Percentiles rank a stretch among this genome's conserved stretches.
Evolutionary conservation across 1,284 basidiomycete genomes (phyloP).

Genomic region (Leccinum griseonigrum): DNA sequence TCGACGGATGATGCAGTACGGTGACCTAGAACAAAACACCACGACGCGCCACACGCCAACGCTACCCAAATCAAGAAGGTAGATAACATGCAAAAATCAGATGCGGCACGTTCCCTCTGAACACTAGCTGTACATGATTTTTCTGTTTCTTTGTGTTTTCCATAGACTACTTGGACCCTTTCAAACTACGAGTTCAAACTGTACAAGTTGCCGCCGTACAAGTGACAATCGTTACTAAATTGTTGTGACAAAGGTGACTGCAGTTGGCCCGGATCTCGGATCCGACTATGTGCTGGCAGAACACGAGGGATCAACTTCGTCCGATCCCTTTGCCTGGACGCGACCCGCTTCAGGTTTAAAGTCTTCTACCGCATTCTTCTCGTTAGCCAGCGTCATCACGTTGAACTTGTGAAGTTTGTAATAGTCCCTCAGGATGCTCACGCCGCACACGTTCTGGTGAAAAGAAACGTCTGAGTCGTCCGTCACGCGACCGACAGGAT

Average conservation of each 20-base stretch:
- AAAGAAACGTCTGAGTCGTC: slow-evolving; percentile 1
- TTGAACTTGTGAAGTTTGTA: slow-evolving; percentile 71
- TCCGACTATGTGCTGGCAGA: not conserved
- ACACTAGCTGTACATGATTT: not conserved
- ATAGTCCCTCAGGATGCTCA: slow-evolving; percentile 70
- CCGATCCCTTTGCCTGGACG: slow-evolving; percentile 19
- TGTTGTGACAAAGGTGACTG: not conserved
- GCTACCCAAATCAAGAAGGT: slow-evolving; percentile 12
- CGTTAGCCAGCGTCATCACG: slow-evolving; percentile 61
- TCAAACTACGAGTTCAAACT: not conserved
- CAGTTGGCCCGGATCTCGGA: not conserved
- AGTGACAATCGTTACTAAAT: not conserved
- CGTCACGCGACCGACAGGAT: slow-evolving; percentile 1
- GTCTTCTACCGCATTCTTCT: slow-evolving; percentile 28
- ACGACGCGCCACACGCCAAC: not conserved
- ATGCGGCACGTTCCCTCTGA: too few relatives aligned
- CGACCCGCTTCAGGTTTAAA: slow-evolving; percentile 29
- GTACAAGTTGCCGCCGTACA: too few relatives aligned
- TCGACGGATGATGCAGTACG: not conserved
- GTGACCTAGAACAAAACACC: not conserved
- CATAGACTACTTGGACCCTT: too few relatives aligned
- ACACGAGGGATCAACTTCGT: not conserved
- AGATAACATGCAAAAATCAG: not conserved
- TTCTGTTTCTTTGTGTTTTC: not conserved
- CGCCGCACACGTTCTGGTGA: slow-evolving; percentile 63